Evolutionary conservation across 306 rosid species (phyloP).

Genomic region (Lathyrus tuberosus): DNA sequence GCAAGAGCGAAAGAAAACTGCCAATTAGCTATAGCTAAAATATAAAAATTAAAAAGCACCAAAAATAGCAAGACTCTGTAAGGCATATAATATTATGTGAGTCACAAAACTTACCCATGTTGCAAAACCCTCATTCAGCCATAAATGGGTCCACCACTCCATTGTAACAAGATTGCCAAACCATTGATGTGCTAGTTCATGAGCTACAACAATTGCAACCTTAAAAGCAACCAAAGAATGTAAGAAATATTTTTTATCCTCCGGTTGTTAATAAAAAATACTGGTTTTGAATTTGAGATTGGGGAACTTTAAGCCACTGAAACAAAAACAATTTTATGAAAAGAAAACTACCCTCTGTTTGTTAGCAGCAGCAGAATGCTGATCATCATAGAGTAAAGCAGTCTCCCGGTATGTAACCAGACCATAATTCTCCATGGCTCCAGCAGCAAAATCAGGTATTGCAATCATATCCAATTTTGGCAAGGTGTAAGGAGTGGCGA

Average conservation of each 20-base stretch:
- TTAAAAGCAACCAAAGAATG: conserved; percentile 45
- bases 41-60: not conserved
- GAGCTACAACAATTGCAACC: conserved; percentile 93
- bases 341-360: conserved; percentile 75
- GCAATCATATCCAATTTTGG: conserved; percentile 98
- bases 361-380: conserved; percentile 84
- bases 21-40: conserved; percentile 9
- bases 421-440: conserved; percentile 99
- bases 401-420: conserved; percentile 92
- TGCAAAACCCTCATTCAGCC: conserved; percentile 98
- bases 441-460: conserved; percentile 96
- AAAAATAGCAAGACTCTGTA: conserved; percentile 15
- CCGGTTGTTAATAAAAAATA: conserved; percentile 23
- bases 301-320: conserved; percentile 28
- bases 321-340: conserved; percentile 34
- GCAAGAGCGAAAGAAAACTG: conserved; percentile 4
- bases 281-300: conserved; percentile 29
- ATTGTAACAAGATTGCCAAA: conserved; percentile 96
- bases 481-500: conserved; percentile 78
- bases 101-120: conserved; percentile 74
- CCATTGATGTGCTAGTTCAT: conserved; percentile 98
- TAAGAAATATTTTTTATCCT: conserved; percentile 14
- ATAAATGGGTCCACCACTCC: conserved; percentile 99
- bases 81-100: conserved; percentile 18
- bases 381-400: conserved; percentile 90